Percentiles rank a stretch among this genome's conserved stretches.
phyloP scores from a whole-genome alignment of 495 filamentous ascomycete species.

The Hypoxylon perforatum region DNA sequence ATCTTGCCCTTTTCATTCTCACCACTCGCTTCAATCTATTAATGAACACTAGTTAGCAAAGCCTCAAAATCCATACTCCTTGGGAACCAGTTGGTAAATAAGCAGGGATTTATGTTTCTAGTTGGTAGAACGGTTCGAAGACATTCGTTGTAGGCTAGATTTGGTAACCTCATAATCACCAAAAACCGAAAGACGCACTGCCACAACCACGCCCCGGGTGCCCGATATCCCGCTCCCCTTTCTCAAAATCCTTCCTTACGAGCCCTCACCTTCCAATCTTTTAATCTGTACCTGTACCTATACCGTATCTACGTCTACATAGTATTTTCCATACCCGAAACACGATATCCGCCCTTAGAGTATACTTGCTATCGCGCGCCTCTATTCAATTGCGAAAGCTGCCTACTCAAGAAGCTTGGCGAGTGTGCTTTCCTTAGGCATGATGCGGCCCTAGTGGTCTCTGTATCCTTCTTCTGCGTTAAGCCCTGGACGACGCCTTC shows the following conservation, averaged over 20 bases:
- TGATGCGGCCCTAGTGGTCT: slow-evolving; percentile 45
- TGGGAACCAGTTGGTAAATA: slow-evolving; percentile 9
- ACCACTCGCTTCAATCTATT: slow-evolving; percentile 17
- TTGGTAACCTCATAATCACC: slow-evolving; percentile 39
- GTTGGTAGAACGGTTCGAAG: slow-evolving; percentile 21
- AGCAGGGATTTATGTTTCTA: slow-evolving; percentile 11
- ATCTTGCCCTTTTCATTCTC: slow-evolving; percentile 8
- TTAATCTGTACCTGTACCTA: slow-evolving; percentile 14
- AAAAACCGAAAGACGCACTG: slow-evolving; percentile 42
- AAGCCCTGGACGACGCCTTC: slow-evolving; percentile 38
- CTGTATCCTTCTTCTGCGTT: slow-evolving; percentile 38
- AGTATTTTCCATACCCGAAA: slow-evolving; percentile 1
- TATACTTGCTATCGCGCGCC: slow-evolving; percentile 18
- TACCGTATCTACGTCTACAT: slow-evolving; percentile 10
- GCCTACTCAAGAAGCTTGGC: slow-evolving; percentile 1
- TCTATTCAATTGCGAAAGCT: slow-evolving; percentile 28
- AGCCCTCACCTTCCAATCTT: slow-evolving; percentile 9
- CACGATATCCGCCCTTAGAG: not conserved
- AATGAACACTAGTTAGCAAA: slow-evolving; percentile 20
- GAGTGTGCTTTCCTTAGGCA: slow-evolving; percentile 35
- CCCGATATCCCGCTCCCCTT: slow-evolving; percentile 42
- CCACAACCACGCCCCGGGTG: slow-evolving; percentile 33
- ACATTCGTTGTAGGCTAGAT: slow-evolving; percentile 28
- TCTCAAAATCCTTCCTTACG: slow-evolving; percentile 23
- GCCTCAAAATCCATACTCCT: slow-evolving; percentile 14